Base-by-base conservation (phyloP, 257 asterid species). In the Nicotiana obtusifolia region DNA sequence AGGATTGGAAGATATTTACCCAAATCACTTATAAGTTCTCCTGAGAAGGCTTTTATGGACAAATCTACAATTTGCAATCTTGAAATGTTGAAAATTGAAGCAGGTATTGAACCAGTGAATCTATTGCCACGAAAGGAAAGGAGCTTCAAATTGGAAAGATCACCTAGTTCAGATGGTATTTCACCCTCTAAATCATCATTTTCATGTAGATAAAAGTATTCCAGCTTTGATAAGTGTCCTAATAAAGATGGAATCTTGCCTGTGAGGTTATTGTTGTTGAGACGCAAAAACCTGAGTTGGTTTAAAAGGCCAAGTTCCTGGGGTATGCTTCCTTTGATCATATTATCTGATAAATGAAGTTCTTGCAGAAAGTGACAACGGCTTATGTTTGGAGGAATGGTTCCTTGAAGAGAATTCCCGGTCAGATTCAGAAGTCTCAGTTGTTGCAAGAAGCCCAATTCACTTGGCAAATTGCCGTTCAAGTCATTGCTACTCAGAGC, bases 1-100 rank as follows among this genome's bases (percentile, higher is more conserved):
- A 87, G 89, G 30, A 78, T 78, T 7, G 90, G 88, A 80, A 85
- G 80, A 24, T 22, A 16, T 1, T 53, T 62, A 7, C 89, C 89
- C 76, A 82, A 52, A 83, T 75, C n/a, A 22, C 85, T 66, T 4
- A 87, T 87, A 22, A 89, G 84, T 71, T 75, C 66, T 20, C 92
- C 89, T 20, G 88, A 82, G 11, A 89, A 65, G 79, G 73, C 20
- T 56, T 84, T 84, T 67, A 85, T 54, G 6, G 86, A 87, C 16
- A 85, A 56, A 68, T 89, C 88, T 5, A 83, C 84, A 37, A 84
- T 44, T 69, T 82, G 84, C 28, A 87, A 80, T 2, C 78, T 20
- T 31, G 89, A 86, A 64, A 84, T 84, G 80, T 86, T 88, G 53
- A 88, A 88, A n/a, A 88, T 82, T n/a, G 87, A 78, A 20, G 81